A percentile compares a stretch with the other conserved stretches of the same genome.
Evolutionary conservation across 768 basidiomycete genomes (phyloP).

Genomic region (Amanita pallidorosea): DNA sequence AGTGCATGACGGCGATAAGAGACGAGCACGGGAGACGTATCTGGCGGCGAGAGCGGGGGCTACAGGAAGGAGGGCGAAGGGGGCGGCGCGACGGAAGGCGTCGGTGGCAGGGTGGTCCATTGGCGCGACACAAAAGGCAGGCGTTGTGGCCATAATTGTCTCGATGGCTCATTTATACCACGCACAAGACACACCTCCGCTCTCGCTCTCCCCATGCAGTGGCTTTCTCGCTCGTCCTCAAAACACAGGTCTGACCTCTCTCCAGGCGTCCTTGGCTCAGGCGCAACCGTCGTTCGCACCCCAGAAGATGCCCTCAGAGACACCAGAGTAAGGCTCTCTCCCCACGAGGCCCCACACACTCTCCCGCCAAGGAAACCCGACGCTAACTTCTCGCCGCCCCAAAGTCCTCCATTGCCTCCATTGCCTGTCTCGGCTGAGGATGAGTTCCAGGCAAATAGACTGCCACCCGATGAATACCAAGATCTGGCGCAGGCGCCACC

Average conservation of each 20-base stretch:
- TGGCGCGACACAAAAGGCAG: constrained; percentile 7
- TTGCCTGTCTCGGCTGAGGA: constrained; percentile 30
- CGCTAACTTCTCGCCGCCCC: constrained; percentile 19
- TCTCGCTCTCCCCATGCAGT: constrained; percentile 37
- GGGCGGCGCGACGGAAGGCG: constrained; percentile 37
- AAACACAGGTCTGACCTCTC: constrained; percentile 30
- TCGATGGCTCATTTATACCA: constrained; percentile 10
- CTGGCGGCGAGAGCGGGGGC: constrained; percentile 55
- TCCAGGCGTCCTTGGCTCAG: constrained; percentile 48
- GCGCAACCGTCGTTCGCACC: constrained; percentile 68
- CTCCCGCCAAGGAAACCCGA: constrained; percentile 11
- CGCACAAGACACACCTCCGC: constrained; percentile 16
- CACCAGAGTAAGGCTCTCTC: constrained; percentile 31
- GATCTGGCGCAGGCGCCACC: constrained; percentile 6
- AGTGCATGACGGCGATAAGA: constrained; percentile 12
- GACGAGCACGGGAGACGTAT: constrained; percentile 34
- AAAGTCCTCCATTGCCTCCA: constrained; percentile 48
- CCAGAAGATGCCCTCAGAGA: constrained; percentile 67
- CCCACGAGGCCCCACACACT: constrained; percentile 9
- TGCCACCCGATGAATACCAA: constrained; percentile 10
- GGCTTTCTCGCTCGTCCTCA: constrained; percentile 33
- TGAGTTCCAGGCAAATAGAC: constrained; percentile 22
- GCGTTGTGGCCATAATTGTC: constrained; percentile 6
- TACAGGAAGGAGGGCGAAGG: constrained; percentile 35
- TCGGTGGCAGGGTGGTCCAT: constrained; percentile 17